Conservation (phyloP, 139 green algal species). For the Cymbomonas tetramitiformis region DNA sequence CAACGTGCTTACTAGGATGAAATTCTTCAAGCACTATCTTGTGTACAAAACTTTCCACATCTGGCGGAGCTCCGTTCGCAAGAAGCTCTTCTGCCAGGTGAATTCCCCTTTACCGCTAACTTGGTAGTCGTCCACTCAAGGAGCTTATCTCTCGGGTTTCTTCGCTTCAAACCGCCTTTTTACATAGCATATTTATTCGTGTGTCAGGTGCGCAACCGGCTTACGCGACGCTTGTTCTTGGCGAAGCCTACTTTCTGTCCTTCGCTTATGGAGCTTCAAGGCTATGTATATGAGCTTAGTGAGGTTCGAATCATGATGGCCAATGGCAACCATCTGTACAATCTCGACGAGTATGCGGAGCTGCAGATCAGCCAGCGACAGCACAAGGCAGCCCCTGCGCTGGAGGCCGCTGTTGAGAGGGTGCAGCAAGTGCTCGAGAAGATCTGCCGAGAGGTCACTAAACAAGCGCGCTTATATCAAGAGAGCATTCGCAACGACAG, state of each 20-base stretch:
- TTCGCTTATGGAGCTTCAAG: conserved; percentile 24
- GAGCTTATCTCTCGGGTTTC: no score
- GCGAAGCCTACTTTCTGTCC: conserved; percentile 28
- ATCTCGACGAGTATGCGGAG: conserved; percentile 26
- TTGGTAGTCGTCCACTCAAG: no score
- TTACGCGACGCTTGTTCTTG: conserved; percentile 19
- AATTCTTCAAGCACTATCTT: conserved; percentile 31
- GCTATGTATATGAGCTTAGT: no score
- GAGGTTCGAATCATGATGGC: no score
- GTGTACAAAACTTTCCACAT: conserved; percentile 26
- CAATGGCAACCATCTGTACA: no score
- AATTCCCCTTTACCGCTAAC: no score
- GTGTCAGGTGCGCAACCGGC: not conserved
- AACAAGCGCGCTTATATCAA: no score
- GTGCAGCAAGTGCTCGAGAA: conserved; percentile 14
- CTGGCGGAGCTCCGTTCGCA: conserved; percentile 15
- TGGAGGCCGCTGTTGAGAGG: conserved; percentile 16
- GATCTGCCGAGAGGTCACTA: no score
- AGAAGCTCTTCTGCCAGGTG: conserved; percentile 19
- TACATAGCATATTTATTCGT: no score
- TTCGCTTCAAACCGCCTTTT: no score
- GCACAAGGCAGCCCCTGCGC: conserved; percentile 11
- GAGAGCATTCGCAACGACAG: no score
- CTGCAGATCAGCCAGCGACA: conserved; percentile 10
- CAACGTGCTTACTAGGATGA: conserved; percentile 25